Evolutionary conservation across 306 rosid genomes (phyloP), one percentile per base, ranked within the genome.

Genomic region (Trifolium dubium): DNA sequence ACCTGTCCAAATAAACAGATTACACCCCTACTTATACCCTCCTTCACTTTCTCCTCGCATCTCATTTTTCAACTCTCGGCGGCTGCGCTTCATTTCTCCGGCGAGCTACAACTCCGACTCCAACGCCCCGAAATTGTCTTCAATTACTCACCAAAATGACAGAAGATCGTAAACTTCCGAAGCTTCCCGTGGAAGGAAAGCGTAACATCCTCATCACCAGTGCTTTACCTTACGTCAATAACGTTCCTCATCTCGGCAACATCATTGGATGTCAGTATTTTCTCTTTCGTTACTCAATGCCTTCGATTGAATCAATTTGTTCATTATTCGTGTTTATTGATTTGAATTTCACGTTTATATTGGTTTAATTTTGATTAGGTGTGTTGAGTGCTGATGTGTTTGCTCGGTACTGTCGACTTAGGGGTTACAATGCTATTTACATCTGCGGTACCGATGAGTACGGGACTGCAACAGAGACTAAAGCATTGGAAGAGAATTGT

Each of bases 221-320:
- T 46, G 99, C 99, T 37, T 76, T 94, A 71, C 99, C 99, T 9
- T 91, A 94, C 73, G 97, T 94, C 86, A 94, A 94, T 71, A 94
- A 94, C 86, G 97, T 91, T 1, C 99, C 96, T 77, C 97, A 94
- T 70, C 99, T 94, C 29, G 96, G 98, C 66, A 94, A 94, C 76
- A 91, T 94, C 80, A 94, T 91, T 41, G 98, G 97, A 64, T 80
- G 98, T 90, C 11, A 19, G 59, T 19, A 40, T 40, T 47, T 1
- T 43, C 50, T 44, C 49, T 43, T 72, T 43, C 54, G 7, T 51
- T 43, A 6, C 32, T 46, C 5, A 19, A 29, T 50, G 40, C 11
- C 5, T 17, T 13, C 17, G 63, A 34, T 63, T 75, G 13, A 47
- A 66, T 53, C 18, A 10, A 14, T 69, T 44, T 3, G n/a, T 69